Conservation (phyloP, 2,329 filamentous ascomycete genomes). For the Clonostachys rhizophaga region DNA sequence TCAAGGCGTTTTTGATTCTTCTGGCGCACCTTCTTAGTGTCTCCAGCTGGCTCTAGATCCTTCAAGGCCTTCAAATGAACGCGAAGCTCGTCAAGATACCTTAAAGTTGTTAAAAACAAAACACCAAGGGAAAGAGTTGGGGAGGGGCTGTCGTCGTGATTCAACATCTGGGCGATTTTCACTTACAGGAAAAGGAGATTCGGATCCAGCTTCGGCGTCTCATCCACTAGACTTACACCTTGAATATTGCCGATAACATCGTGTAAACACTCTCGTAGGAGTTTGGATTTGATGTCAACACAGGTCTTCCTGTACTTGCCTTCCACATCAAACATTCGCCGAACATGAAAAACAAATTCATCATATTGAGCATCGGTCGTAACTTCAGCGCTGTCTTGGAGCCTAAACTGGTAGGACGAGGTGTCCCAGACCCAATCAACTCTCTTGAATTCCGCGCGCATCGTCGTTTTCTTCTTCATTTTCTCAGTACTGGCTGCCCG, state of each 20-base stretch:
- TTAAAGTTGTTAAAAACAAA: constrained; percentile 14
- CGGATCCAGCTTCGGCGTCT: constrained; percentile 68
- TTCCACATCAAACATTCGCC: constrained; percentile 78
- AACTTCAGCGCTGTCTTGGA: constrained; percentile 47
- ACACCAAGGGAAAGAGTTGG: too few species aligned
- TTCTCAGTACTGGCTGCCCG: too few species aligned
- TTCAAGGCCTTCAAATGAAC: constrained; percentile 60
- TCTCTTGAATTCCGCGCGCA: constrained; percentile 37
- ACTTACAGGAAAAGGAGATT: constrained; percentile 64
- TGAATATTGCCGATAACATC: constrained; percentile 27
- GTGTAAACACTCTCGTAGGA: constrained; percentile 60
- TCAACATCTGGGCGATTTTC: neutral
- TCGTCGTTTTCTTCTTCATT: constrained; percentile 10
- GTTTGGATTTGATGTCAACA: constrained; percentile 82
- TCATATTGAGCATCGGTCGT: constrained; percentile 56
- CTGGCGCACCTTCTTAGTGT: constrained; percentile 51
- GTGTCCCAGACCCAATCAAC: constrained; percentile 52
- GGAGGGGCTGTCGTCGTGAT: neutral
- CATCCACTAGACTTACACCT: constrained; percentile 72
- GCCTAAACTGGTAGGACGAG: constrained; percentile 42
- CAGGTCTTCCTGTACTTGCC: constrained; percentile 70
- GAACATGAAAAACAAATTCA: constrained; percentile 77
- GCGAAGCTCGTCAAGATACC: constrained; percentile 76
- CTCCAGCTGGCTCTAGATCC: constrained; percentile 40
- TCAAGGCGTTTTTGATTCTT: constrained; percentile 55